Evolutionary conservation across 2,329 filamentous ascomycete species (phyloP).

Genomic region (Metarhizium robertsii): DNA sequence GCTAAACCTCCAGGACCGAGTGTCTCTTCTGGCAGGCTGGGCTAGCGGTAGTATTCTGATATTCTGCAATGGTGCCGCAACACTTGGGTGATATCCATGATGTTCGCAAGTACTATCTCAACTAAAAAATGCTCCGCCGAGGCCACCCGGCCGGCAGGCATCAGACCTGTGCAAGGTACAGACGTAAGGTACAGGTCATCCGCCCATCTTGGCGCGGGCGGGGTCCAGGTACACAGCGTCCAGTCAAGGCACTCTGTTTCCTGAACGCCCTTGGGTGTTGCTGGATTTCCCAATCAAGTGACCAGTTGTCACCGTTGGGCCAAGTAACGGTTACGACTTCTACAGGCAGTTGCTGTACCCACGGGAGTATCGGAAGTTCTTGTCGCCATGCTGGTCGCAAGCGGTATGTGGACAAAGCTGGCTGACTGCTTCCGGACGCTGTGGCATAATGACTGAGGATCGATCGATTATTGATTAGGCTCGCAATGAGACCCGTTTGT

Average conservation of each 20-base stretch:
- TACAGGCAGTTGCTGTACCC: background rate
- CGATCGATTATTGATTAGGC: too few relatives aligned
- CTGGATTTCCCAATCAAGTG: background rate
- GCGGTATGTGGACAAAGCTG: background rate
- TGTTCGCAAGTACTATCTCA: background rate
- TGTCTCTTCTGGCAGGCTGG: too few relatives aligned
- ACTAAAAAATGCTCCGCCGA: too few relatives aligned
- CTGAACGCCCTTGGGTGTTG: background rate
- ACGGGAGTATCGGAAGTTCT: background rate
- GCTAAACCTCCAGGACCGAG: too few relatives aligned
- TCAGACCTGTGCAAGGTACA: background rate
- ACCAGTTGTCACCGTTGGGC: background rate
- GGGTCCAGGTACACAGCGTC: conserved; percentile 24
- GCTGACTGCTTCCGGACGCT: background rate
- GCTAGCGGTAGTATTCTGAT: too few relatives aligned
- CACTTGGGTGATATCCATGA: background rate
- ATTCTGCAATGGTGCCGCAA: too few relatives aligned
- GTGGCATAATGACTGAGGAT: background rate
- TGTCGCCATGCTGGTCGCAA: background rate
- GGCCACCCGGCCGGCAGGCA: background rate
- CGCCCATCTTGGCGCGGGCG: conserved; percentile 22
- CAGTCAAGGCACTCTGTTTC: background rate
- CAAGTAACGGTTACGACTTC: background rate
- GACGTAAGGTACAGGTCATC: conserved; percentile 29
- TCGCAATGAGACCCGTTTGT: too few relatives aligned